These are phyloP conservation scores for Strobilomyces echinocephalus DNA, from an alignment of 768 basidiomycete species.

Conservation along the genomic window DNA sequence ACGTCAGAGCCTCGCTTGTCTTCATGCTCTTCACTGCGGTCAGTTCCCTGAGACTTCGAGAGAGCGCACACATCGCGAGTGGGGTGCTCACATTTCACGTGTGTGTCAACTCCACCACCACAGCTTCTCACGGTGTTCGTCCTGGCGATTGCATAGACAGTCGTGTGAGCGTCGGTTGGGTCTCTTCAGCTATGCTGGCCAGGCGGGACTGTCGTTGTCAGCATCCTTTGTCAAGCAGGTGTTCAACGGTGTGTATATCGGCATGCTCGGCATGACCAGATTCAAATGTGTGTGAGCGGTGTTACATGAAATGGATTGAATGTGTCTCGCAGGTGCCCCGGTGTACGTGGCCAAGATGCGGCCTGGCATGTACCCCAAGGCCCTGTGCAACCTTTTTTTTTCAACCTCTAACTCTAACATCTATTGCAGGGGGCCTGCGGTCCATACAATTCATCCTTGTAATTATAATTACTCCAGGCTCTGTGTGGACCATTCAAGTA, in stretches of 20 bases:
- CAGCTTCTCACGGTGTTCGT: constrained; percentile 54
- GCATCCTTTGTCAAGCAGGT: constrained; percentile 40
- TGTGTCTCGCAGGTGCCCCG: constrained; percentile 43
- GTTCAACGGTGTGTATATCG: constrained; percentile 65
- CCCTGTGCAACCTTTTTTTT: constrained; percentile 66
- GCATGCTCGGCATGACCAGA: constrained; percentile 69
- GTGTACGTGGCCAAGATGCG: constrained; percentile 62
- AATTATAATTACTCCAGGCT: too few relatives aligned
- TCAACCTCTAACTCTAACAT: too few relatives aligned
- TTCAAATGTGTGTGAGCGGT: constrained; percentile 48
- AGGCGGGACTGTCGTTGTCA: constrained; percentile 27
- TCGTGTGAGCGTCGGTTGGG: constrained; percentile 52
- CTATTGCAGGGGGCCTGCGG: too few relatives aligned
- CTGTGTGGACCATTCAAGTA: too few relatives aligned
- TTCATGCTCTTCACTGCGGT: constrained; percentile 49
- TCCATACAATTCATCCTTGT: too few relatives aligned
- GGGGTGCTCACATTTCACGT: constrained; percentile 59
- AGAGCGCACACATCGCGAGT: constrained; percentile 59
- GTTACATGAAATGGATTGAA: not conserved
- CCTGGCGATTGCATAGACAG: constrained; percentile 45
- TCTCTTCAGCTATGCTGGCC: constrained; percentile 39
- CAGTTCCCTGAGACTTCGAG: constrained; percentile 55
- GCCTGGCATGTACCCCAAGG: constrained; percentile 48
- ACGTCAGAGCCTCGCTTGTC: constrained; percentile 43
- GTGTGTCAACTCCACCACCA: constrained; percentile 10